Base-by-base conservation (phyloP, 2,329 filamentous ascomycete genomes). In the Didymella keratinophila region DNA sequence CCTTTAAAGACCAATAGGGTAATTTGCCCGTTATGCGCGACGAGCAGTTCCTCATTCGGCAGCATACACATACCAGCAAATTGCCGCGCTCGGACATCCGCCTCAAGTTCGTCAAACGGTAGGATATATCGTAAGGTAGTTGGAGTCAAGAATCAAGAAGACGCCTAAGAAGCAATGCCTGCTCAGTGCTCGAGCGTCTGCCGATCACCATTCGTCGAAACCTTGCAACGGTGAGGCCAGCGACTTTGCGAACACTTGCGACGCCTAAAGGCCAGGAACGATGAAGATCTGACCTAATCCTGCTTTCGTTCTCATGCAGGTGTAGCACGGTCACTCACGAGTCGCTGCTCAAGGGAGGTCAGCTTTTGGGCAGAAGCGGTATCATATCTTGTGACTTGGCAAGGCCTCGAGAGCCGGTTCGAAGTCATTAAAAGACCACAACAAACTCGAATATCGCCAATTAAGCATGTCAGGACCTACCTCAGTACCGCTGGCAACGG, bases 401-500 rank as follows among this genome's bases (percentile, higher is more conserved):
- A 44, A 39, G 36, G 30, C 21, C 9, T 28, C 14, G 18, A 25
- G 18, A 25, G 20, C 16, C 21, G 39, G 39, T n/a, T 39, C 8
- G 5, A 34, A 16, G n/a, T 28, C 2, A 39, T 39, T 20, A 49
- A 27, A 28, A 14, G 30, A 18, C 18, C 28, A 20, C 42, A 9
- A 39, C 8, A 20, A 6, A 20, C 36, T n/a, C 36, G 36, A 20
- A 3, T 9, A 3, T 21, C 8, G n/a, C 16, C 4, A 5, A 5
- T 39, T 9, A 39, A 39, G 10, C 8, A 39, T 39, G 36, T 39
- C 36, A 11, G 36, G 36, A 6, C 36, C 36, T 18, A 63, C 61
- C 25, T 57, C 61, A 32, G 43, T 43, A 10, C 46, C 58, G n/a
- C 34, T 63, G 30, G 61, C 61, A n/a, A 39, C 56, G 5, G 59